These are phyloP conservation scores for Fusarium cicatricum DNA, from an alignment of 2,329 filamentous ascomycete species.

Conservation along the genomic window DNA sequence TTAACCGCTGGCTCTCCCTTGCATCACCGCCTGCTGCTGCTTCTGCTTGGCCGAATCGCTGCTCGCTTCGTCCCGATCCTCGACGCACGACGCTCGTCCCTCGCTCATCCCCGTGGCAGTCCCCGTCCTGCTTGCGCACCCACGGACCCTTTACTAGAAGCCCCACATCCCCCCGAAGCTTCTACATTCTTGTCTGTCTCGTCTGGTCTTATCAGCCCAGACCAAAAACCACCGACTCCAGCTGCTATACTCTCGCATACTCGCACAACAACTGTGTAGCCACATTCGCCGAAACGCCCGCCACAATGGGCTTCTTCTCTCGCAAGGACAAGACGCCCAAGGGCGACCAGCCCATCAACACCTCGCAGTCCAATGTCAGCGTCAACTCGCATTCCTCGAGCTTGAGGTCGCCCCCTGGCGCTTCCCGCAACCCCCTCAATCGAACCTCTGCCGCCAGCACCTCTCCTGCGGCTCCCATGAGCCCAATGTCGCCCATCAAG, in stretches of 20 bases:
- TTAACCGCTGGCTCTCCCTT: constrained; percentile 22
- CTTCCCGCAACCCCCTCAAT: constrained; percentile 50
- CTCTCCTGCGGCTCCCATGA: constrained; percentile 56
- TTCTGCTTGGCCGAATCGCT: constrained; percentile 23
- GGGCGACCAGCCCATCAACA: constrained; percentile 52
- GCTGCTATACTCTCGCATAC: constrained; percentile 1
- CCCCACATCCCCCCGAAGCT: constrained; percentile 35
- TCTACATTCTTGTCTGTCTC: constrained; percentile 32
- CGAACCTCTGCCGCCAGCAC: constrained; percentile 61
- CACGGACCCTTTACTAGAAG: constrained; percentile 35
- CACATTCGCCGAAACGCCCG: constrained; percentile 16
- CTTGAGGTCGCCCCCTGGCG: constrained; percentile 38
- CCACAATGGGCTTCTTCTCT: constrained; percentile 64
- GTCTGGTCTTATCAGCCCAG: constrained; percentile 36
- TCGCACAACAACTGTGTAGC: constrained; percentile 18
- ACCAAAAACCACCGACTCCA: constrained; percentile 20
- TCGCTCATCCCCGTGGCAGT: constrained; percentile 22
- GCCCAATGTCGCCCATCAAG: constrained; percentile 59
- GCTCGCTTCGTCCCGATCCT: constrained; percentile 35
- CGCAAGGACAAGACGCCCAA: constrained; percentile 61
- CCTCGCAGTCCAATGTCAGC: constrained; percentile 59
- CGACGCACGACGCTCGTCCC: constrained; percentile 37
- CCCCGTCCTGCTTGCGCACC: constrained; percentile 17
- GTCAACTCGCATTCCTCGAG: constrained; percentile 61
- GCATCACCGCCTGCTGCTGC: constrained; percentile 15